Evolutionary conservation across 352 stramenopile species (phyloP), one percentile per base, ranked within the genome.

Genomic region (Phytophthora aleatoria): DNA sequence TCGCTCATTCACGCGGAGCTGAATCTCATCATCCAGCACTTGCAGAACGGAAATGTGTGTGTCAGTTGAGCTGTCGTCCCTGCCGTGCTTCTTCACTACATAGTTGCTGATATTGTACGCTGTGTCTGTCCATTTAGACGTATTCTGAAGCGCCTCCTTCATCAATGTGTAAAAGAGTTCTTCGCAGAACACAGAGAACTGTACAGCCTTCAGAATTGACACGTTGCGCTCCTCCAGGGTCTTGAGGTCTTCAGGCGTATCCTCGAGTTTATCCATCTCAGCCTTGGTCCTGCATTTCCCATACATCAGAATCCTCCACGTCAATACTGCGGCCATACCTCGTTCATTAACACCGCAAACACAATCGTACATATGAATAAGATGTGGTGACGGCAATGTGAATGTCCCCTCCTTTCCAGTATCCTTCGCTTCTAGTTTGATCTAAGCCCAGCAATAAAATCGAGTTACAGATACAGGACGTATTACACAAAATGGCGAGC

Each of bases 131-230:
- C 85, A 94, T 52, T 79, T 89, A 5, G 71, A 77, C 3, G 81
- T 74, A 27, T 73, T 83, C 50, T 83, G 81, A 43, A 94, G 64
- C 10, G 85, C 85, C 50, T 94, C 87, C 53, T 89, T 80, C 87
- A 96, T 94, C 30, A 93, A 43, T 7, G 73, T 91, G 60, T 92
- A 81, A 62, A 96, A 96, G 0, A 92, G 63, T 61, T 96, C 87
- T 74, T 94, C 85, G 38, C 84, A 94, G 50, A 94, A 96, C 1
- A 96, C 81, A 2, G 87, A 94, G 54, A 94, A 94, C 71, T 94
- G 87, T 10, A 96, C 84, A 0, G 83, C 84, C 61, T 88, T 87
- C 4, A 96, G 60, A 57, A 94, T 69, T 5, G 78, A 85, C 26
- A 72, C 57, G 41, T 96, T 96, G 30, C 83, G 81, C 33, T 87